Conservation (phyloP, 495 filamentous ascomycete genomes). For the Barbatosphaeria neglecta region DNA sequence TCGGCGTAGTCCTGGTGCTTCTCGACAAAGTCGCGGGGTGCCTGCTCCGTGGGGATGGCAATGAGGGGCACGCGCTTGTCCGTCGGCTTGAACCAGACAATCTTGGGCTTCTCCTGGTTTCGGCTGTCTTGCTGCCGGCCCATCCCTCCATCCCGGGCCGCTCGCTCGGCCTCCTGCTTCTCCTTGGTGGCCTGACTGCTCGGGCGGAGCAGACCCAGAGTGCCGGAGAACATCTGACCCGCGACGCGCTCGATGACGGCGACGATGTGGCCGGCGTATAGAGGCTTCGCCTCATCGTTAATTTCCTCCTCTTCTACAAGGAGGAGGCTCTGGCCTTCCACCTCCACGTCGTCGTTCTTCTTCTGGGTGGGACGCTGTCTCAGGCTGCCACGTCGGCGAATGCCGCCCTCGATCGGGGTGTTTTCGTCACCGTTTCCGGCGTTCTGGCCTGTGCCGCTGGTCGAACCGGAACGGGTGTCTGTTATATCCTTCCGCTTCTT, state of each 20-base stretch:
- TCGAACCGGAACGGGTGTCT: slow-evolving; percentile 68
- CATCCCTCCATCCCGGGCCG: slow-evolving; percentile 71
- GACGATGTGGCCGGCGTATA: slow-evolving; percentile 94
- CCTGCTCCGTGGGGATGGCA: slow-evolving; percentile 96
- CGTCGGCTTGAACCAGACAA: slow-evolving; percentile 99
- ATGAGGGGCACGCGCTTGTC: slow-evolving; percentile 97
- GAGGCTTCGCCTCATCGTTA: slow-evolving; percentile 92
- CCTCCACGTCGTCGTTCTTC: slow-evolving; percentile 99
- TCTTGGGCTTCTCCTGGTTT: slow-evolving; percentile 95
- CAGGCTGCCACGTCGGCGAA: slow-evolving; percentile 85
- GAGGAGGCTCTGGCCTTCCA: slow-evolving; percentile 92
- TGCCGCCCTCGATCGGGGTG: slow-evolving; percentile 60
- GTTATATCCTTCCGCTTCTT: slow-evolving; percentile 99
- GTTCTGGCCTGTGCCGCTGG: slow-evolving; percentile 57
- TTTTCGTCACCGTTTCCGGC: slow-evolving; percentile 56
- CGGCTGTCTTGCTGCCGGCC: slow-evolving; percentile 65
- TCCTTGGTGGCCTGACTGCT: slow-evolving; percentile 99
- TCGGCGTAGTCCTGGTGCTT: slow-evolving; percentile 96
- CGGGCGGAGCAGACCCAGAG: slow-evolving; percentile 81
- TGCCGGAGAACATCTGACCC: slow-evolving; percentile 98
- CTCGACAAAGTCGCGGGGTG: slow-evolving; percentile 94
- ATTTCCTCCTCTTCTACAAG: slow-evolving; percentile 98
- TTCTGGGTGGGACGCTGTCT: slow-evolving; percentile 96
- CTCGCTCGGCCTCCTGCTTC: slow-evolving; percentile 95
- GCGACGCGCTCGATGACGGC: slow-evolving; percentile 94